phyloP scores from a whole-genome alignment of 2,329 filamentous ascomycete species.

The Fusarium torulosum region DNA sequence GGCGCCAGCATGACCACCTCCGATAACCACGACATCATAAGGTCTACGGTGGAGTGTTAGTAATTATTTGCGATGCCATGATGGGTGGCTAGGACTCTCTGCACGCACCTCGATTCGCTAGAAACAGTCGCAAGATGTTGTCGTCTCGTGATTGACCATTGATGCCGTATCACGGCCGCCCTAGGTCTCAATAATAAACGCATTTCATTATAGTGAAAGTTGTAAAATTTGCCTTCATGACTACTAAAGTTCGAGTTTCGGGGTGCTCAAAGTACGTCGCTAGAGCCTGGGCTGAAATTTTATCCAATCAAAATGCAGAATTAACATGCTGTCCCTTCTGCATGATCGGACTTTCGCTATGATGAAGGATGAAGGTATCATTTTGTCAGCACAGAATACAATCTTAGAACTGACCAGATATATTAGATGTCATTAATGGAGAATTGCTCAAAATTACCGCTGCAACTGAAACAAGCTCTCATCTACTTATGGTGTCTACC shows the following conservation, averaged over 20 bases:
- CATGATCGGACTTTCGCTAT: neutral
- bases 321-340: neutral
- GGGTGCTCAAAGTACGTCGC: conserved; percentile 13
- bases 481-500: conserved; percentile 28
- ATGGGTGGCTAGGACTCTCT: neutral
- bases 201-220: conserved; percentile 48
- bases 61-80: conserved; percentile 9
- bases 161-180: conserved; percentile 35
- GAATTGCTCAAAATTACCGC: conserved; percentile 12
- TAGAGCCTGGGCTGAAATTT: neutral
- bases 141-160: conserved; percentile 28
- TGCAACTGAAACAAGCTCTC: conserved; percentile 11
- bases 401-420: neutral
- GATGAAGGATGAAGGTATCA: neutral
- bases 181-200: conserved; percentile 45
- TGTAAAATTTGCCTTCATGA: conserved; percentile 34
- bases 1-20: conserved; percentile 93
- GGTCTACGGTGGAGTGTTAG: conserved; percentile 60
- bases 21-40: conserved; percentile 95
- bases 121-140: conserved; percentile 52
- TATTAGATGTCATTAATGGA: conserved; percentile 1
- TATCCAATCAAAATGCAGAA: conserved; percentile 15
- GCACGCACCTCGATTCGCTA: conserved; percentile 48
- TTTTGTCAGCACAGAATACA: neutral
- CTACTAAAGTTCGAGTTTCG: conserved; percentile 20